Evolutionary conservation across 2,329 filamentous ascomycete species (phyloP).

Genomic region (Fusarium succisae): DNA sequence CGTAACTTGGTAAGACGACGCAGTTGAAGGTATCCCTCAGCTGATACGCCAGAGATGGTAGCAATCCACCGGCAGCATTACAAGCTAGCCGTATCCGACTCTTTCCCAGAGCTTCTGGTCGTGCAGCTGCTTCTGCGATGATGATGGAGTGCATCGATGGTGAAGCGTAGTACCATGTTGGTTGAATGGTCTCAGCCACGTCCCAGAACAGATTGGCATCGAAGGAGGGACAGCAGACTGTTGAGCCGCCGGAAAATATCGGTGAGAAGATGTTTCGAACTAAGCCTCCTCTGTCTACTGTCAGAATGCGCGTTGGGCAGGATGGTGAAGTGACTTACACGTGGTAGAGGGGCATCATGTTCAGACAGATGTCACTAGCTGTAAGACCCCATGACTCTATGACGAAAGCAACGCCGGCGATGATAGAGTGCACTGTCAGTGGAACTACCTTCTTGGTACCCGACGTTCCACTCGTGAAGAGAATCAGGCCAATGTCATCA

Average conservation of each 20-base stretch:
- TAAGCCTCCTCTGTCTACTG: not conserved
- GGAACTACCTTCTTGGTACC: conserved; percentile 4
- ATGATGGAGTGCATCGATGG: conserved; percentile 7
- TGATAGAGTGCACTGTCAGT: not conserved
- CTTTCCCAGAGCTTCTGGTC: not conserved
- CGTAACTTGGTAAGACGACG: conserved; percentile 1
- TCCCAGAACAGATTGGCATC: conserved; percentile 14
- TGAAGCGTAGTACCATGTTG: conserved; percentile 16
- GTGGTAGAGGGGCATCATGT: conserved; percentile 17
- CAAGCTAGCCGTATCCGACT: conserved; percentile 1
- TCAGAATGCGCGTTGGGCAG: rapidly evolving
- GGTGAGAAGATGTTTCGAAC: conserved; percentile 7
- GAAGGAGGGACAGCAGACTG: conserved; percentile 2
- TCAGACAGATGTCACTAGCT: not conserved
- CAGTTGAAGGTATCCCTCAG: not conserved
- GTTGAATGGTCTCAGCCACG: not conserved
- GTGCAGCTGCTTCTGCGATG: not conserved
- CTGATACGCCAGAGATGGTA: not conserved
- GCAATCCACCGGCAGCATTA: not conserved
- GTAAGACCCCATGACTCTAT: conserved; percentile 15
- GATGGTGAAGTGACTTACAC: not conserved
- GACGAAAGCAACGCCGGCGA: conserved; percentile 4
- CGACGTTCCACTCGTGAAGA: conserved; percentile 4
- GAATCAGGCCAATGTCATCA: conserved; percentile 6
- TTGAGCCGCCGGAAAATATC: not conserved